Evolutionary conservation across 306 rosid species (phyloP), one percentile per base, ranked within the genome.

Genomic region (Prunus davidiana): DNA sequence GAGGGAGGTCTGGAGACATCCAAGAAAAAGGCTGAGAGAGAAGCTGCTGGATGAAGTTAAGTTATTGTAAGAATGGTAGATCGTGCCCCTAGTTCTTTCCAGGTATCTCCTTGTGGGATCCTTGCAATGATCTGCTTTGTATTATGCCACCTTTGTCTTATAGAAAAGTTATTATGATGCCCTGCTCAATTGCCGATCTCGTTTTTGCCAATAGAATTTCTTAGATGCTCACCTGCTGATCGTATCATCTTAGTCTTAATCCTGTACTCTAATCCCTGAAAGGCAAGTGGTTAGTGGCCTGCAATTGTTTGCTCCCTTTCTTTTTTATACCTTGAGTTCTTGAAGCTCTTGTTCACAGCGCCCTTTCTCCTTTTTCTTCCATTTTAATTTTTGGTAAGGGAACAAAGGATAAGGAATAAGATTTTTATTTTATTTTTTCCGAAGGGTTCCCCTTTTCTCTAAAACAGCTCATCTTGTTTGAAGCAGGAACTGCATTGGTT

Each of bases 101-200:
- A 49, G 88, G 91, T 72, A 76, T 86, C 91, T 81, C 88, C 74
- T 43, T 45, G 77, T 25, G 89, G 84, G 92, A 76, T 78, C 81
- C 82, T 82, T 75, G 87, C 76, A 76, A 70, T 85, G 89, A 85
- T 88, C 90, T 86, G 84, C 93, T 86, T 78, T 92, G 93, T 92
- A 88, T 73, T 63, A 89, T 92, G 91, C 80, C 79, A 88, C 84
- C 85, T 75, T 82, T 85, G 76, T 84, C 88, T 78, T 80, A 84
- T 69, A 86, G 90, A 83, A 88, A 88, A 87, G 76, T 78, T 81
- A 80, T 78, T 74, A 81, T 83, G 74, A 60, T 78, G 71, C 67
- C 79, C 79, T 76, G 52, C 86, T 81, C 75, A 81, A 79, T 78
- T 68, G 74, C 73, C 76, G 61, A 67, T 75, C 69, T 51, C 41